Conservation (phyloP, 345 rosid species). For the Hypericum perforatum region DNA sequence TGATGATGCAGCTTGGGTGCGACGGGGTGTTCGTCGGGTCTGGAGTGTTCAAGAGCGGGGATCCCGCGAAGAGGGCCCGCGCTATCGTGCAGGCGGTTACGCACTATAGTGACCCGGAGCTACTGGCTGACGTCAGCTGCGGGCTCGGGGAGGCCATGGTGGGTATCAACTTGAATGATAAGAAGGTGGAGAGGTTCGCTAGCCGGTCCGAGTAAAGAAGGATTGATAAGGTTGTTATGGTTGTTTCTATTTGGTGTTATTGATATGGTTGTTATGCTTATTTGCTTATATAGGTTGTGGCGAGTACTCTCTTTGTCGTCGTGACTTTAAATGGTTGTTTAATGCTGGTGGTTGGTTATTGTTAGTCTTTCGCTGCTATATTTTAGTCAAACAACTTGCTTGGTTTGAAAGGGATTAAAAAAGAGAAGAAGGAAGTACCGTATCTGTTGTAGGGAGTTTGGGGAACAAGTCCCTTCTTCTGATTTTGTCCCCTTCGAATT, state of each 20-base stretch:
- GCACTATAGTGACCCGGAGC: background rate
- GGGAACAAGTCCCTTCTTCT: too few species aligned
- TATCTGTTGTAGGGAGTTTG: too few species aligned
- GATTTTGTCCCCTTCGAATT: too few species aligned
- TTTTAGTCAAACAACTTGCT: too few species aligned
- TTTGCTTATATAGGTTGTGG: background rate
- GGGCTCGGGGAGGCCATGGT: constrained; percentile 33
- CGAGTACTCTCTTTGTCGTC: too few species aligned
- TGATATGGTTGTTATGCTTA: background rate
- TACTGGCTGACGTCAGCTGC: constrained; percentile 16
- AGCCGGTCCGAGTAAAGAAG: constrained; percentile 17
- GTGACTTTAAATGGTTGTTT: too few species aligned
- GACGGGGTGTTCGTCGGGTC: constrained; percentile 4
- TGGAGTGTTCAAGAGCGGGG: constrained; percentile 1
- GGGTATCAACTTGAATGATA: constrained; percentile 23
- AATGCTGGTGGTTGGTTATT: too few species aligned
- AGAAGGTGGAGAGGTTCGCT: constrained; percentile 28
- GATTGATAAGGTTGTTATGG: background rate
- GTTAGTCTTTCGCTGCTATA: too few species aligned
- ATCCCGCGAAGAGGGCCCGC: constrained; percentile 3
- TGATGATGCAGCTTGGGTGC: constrained; percentile 4
- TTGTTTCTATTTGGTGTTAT: background rate
- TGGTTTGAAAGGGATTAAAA: too few species aligned
- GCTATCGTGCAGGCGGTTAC: constrained; percentile 4
- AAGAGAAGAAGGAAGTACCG: too few species aligned